Evolutionary conservation across 2,329 filamentous ascomycete genomes (phyloP).

Genomic region (Diplodia intermedia): DNA sequence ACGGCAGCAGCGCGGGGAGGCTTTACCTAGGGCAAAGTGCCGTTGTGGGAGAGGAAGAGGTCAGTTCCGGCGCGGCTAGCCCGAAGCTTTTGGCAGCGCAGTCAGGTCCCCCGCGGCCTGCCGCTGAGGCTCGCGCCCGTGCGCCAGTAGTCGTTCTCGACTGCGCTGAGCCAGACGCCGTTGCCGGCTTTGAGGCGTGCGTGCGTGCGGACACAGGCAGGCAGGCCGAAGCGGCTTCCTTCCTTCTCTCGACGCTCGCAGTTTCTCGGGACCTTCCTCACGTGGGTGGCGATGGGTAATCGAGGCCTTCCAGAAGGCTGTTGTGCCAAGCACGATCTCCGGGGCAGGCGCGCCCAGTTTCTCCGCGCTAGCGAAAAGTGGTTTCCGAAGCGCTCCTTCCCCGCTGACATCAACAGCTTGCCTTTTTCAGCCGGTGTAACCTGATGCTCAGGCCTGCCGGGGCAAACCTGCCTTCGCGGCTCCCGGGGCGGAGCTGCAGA

Average conservation of each 20-base stretch:
- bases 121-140: constrained; percentile 8
- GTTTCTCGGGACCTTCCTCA: not conserved
- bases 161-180: constrained; percentile 15
- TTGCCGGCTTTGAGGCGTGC: not conserved
- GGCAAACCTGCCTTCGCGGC: constrained; percentile 14
- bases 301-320: constrained; percentile 24
- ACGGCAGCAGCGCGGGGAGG: not conserved
- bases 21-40: not conserved
- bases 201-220: not conserved
- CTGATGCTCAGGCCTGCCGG: constrained; percentile 27
- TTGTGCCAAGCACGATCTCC: constrained; percentile 13
- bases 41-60: constrained; percentile 1
- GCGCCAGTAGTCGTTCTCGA: not conserved
- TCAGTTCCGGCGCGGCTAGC: constrained; percentile 16
- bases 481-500: not conserved
- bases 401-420: constrained; percentile 32
- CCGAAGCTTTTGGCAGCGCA: constrained; percentile 2
- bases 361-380: constrained; percentile 32
- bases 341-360: constrained; percentile 8
- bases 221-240: constrained; percentile 22
- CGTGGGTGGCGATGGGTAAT: constrained; percentile 9
- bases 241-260: constrained; percentile 7
- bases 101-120: constrained; percentile 3
- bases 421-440: constrained; percentile 23
- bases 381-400: constrained; percentile 31